Evolutionary conservation across 768 basidiomycete species (phyloP), one percentile per base, ranked within the genome.

Genomic region (Agrocybe pediades): DNA sequence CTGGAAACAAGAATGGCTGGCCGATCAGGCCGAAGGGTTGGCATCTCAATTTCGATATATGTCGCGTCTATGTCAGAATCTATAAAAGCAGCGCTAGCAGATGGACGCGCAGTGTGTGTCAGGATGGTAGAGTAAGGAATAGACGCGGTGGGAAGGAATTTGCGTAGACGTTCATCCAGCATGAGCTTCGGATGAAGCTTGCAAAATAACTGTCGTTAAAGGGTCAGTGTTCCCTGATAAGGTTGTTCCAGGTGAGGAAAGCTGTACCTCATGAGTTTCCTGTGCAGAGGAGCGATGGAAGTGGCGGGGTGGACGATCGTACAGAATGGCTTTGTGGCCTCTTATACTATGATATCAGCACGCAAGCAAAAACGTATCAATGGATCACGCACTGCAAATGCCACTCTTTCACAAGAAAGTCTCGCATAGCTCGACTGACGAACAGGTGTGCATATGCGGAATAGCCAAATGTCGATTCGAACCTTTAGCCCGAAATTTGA

Each of bases 1-100:
- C 92, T 92, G 20, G 91, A 93, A 23, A 99, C 86, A 16, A 98
- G 59, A 1, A 98, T 73, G 1, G 93, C 95, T 3, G 94, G 92
- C 52, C 95, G 78, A 57, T 93, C 90, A 1, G 72, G 62, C 27
- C 91, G 81, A 21, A 84, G 69, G n/a, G 64, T 63, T 4, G 88
- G 84, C 45, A 67, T 54, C 40, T 67, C 59, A 17, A 76, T 55
- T 55, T 73, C 62, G 16, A 66, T 60, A 51, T 74, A 75, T 5
- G 68, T 67, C 23, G 68, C 63, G 11, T 68, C 55, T 13, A 62
- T 57, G 41, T 62, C 63, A 16, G 65, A 61, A n/a, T 62, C 66
- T 1, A 60, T 50, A 55, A 48, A 46, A 6, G 46, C 30, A 23
- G 49, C 56, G 27, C 58, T 58, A 6, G 59, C 16, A 43, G 59